A percentile compares a stretch with the other conserved stretches of the same genome.
These are phyloP conservation scores for Grosmannia huntii DNA, from an alignment of 2,329 filamentous ascomycete genomes.

Conservation along the genomic window DNA sequence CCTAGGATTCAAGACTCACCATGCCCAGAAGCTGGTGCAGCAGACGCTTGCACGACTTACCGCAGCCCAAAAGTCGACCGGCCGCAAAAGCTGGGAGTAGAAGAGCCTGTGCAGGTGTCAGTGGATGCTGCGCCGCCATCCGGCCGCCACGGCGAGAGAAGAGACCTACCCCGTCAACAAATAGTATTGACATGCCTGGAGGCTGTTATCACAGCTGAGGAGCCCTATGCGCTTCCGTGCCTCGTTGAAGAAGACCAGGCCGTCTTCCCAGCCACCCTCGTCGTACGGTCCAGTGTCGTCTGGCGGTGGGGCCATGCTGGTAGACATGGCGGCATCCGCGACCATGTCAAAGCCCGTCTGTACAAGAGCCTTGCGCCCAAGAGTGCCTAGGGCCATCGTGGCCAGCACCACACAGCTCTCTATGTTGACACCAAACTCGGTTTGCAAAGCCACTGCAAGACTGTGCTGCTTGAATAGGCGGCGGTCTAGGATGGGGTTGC, in stretches of 20 bases:
- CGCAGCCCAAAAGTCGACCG: conserved; percentile 40
- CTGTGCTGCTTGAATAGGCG: conserved; percentile 37
- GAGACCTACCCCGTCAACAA: conserved; percentile 28
- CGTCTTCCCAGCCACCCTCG: conserved; percentile 14
- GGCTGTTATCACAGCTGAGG: conserved; percentile 18
- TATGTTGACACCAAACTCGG: conserved; percentile 35
- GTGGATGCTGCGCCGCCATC: not conserved
- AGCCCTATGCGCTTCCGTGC: conserved; percentile 34
- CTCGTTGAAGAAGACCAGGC: conserved; percentile 40
- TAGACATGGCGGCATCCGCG: not conserved
- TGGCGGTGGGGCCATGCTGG: not conserved
- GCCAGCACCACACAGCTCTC: conserved; percentile 37
- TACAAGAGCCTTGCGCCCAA: conserved; percentile 33
- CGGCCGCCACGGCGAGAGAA: not conserved
- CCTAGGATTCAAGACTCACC: conserved; percentile 17
- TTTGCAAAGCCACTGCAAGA: conserved; percentile 32
- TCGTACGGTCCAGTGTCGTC: not conserved
- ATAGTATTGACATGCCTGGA: conserved; percentile 39
- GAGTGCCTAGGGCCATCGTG: conserved; percentile 36
- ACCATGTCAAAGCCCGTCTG: conserved; percentile 28
- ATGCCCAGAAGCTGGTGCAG: conserved; percentile 33
- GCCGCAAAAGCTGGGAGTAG: conserved; percentile 37
- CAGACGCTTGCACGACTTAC: conserved; percentile 37
- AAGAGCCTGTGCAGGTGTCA: conserved; percentile 6
- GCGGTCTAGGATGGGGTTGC: conserved; percentile 38